These are phyloP conservation scores for Pseudohyphozyma bogoriensis DNA, from an alignment of 768 basidiomycete species.

Conservation along the genomic window DNA sequence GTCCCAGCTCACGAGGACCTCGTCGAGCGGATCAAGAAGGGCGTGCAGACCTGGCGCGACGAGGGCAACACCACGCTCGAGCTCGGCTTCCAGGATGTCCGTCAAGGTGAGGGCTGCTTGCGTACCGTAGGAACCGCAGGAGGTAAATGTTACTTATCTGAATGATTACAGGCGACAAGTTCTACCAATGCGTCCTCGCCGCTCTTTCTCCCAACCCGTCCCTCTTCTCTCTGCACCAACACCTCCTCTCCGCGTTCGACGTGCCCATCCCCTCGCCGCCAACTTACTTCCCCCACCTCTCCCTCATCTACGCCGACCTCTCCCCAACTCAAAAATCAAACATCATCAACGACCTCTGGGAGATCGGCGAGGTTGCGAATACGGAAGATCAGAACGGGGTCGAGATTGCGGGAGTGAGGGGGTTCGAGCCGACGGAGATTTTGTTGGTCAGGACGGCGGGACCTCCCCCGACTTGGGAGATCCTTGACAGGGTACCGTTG, in stretches of 20 bases:
- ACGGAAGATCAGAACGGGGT: neutral
- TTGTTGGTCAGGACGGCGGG: neutral
- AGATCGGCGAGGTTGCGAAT: neutral
- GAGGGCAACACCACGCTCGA: neutral
- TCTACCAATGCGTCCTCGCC: conserved; percentile 13
- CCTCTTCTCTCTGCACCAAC: neutral
- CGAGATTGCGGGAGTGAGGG: neutral
- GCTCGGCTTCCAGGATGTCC: conserved; percentile 1
- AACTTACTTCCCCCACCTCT: conserved; percentile 12
- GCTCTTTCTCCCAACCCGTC: neutral
- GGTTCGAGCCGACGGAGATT: neutral
- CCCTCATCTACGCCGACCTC: conserved; percentile 11
- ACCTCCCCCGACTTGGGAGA: conserved; percentile 1
- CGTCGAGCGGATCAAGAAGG: neutral
- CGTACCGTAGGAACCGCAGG: neutral
- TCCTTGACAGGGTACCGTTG: neutral
- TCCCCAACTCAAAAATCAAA: neutral
- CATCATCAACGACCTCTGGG: neutral
- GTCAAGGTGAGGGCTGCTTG: neutral
- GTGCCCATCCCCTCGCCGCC: neutral
- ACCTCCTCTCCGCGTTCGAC: neutral
- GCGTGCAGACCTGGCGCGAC: neutral
- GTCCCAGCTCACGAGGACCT: neutral
- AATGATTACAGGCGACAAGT: neutral
- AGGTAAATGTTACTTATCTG: neutral